These are phyloP conservation scores for Solanum boliviense DNA, from an alignment of 257 asterid genomes.

Conservation along the genomic window DNA sequence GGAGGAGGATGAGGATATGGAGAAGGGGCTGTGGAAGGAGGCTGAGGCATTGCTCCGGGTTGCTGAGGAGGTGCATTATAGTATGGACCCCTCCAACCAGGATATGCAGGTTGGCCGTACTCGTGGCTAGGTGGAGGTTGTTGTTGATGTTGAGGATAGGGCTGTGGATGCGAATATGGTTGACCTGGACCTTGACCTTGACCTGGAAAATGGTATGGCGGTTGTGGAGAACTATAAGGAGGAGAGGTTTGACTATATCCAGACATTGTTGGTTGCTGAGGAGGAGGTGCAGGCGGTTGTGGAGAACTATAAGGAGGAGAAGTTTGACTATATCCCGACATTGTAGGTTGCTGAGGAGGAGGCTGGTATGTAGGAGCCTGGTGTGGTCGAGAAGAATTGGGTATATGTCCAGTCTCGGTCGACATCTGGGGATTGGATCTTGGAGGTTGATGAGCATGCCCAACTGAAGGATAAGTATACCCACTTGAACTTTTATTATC, in stretches of 20 bases:
- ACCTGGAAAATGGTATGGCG: slow-evolving; percentile 47
- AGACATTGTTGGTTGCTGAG: slow-evolving; percentile 41
- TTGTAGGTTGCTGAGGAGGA: slow-evolving; percentile 46
- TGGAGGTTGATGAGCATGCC: slow-evolving; percentile 40
- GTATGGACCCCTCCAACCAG: slow-evolving; percentile 94
- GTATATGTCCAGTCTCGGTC: neutral
- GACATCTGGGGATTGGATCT: slow-evolving; percentile 42
- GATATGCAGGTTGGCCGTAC: slow-evolving; percentile 87
- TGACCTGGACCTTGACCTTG: slow-evolving; percentile 12
- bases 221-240: slow-evolving; percentile 49
- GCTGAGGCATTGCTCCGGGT: slow-evolving; percentile 69
- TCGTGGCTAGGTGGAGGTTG: slow-evolving; percentile 46
- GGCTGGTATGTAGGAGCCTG: slow-evolving; percentile 54
- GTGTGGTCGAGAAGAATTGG: slow-evolving; percentile 25
- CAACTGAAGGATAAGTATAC: slow-evolving; percentile 44
- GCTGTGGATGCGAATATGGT: slow-evolving; percentile 40
- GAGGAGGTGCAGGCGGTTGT: slow-evolving; percentile 46
- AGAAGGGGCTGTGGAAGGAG: slow-evolving; percentile 65
- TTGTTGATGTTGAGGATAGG: slow-evolving; percentile 48
- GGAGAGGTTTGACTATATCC: slow-evolving; percentile 44
- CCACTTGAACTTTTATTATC: slow-evolving; percentile 40
- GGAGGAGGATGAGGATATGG: slow-evolving; percentile 71
- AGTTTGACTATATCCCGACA: slow-evolving; percentile 39
- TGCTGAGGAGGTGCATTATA: slow-evolving; percentile 72
- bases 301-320: slow-evolving; percentile 43